phyloP scores from a whole-genome alignment of 495 filamentous ascomycete species.

The Pseudomonodictys pantanalensis region DNA sequence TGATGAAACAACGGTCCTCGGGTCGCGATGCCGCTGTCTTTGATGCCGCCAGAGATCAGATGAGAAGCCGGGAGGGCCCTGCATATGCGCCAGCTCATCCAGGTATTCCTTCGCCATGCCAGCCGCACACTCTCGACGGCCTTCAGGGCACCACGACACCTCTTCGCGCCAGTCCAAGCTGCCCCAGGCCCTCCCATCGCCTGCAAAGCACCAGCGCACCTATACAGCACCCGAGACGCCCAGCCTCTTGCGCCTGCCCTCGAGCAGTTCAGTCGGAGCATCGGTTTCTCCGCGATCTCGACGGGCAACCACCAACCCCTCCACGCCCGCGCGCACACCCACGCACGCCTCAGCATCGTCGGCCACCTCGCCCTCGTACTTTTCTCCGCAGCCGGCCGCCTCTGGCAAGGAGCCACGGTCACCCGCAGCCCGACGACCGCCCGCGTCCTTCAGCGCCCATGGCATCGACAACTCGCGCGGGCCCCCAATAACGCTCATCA shows the following conservation, averaged over 20 bases:
- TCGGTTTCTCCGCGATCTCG: constrained; percentile 14
- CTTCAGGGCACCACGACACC: neutral
- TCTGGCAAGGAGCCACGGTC: constrained; percentile 39
- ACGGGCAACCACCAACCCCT: constrained; percentile 24
- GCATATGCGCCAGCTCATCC: neutral
- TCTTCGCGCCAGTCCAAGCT: neutral
- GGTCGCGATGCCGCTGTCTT: neutral
- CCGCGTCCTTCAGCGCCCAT: constrained; percentile 46
- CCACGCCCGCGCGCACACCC: constrained; percentile 23
- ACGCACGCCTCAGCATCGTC: constrained; percentile 15
- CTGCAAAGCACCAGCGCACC: constrained; percentile 25
- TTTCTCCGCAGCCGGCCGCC: constrained; percentile 35
- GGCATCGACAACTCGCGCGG: constrained; percentile 46
- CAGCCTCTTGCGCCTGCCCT: constrained; percentile 20
- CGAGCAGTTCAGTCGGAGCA: constrained; percentile 9
- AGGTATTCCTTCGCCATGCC: neutral
- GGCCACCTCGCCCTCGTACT: constrained; percentile 36
- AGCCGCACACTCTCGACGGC: constrained; percentile 5
- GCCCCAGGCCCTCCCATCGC: neutral
- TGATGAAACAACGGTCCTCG: constrained; percentile 9
- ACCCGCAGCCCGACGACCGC: constrained; percentile 38
- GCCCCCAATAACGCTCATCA: constrained; percentile 48
- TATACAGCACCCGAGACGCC: constrained; percentile 15
- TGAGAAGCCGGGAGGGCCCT: neutral
- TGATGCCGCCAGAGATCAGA: neutral